These are phyloP conservation scores for Helotiales sp. DNA, from an alignment of 2,329 filamentous ascomycete genomes.

Conservation along the genomic window DNA sequence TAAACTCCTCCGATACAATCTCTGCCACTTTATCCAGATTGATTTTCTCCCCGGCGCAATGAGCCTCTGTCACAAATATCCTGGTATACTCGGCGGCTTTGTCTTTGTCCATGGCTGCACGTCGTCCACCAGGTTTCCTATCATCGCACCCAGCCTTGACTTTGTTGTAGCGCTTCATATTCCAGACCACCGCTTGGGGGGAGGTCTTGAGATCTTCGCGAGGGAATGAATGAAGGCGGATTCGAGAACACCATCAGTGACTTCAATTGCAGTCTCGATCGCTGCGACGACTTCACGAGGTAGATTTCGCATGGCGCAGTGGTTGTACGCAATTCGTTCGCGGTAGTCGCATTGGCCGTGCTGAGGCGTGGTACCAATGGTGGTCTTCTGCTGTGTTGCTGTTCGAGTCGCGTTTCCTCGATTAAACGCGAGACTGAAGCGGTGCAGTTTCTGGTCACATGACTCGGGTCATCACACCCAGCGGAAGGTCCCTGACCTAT, in stretches of 20 bases:
- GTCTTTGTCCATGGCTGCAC: slow-evolving; percentile 22
- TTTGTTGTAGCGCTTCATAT: slow-evolving; percentile 22
- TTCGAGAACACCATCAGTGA: slow-evolving; percentile 20
- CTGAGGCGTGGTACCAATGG: no score
- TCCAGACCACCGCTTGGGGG: slow-evolving; percentile 20
- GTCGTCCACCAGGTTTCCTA: slow-evolving; percentile 15
- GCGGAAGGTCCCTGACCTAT: no score
- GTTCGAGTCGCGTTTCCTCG: no score
- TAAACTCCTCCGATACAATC: slow-evolving; percentile 3
- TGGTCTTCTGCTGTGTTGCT: no score
- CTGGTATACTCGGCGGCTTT: slow-evolving; percentile 14
- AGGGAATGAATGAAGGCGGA: slow-evolving; percentile 20
- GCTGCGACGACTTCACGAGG: slow-evolving; percentile 20
- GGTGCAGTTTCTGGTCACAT: no score
- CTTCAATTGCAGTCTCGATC: slow-evolving; percentile 18
- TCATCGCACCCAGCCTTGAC: slow-evolving; percentile 18
- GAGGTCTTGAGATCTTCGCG: slow-evolving; percentile 23
- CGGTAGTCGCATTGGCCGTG: not conserved
- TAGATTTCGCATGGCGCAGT: not conserved
- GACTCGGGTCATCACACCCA: no score
- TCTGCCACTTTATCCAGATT: not conserved
- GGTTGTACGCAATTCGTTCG: not conserved
- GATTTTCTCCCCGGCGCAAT: not conserved
- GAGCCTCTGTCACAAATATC: not conserved
- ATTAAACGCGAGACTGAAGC: no score